Conservation (phyloP, 495 filamentous ascomycete species). For the Haplographium delicatum region DNA sequence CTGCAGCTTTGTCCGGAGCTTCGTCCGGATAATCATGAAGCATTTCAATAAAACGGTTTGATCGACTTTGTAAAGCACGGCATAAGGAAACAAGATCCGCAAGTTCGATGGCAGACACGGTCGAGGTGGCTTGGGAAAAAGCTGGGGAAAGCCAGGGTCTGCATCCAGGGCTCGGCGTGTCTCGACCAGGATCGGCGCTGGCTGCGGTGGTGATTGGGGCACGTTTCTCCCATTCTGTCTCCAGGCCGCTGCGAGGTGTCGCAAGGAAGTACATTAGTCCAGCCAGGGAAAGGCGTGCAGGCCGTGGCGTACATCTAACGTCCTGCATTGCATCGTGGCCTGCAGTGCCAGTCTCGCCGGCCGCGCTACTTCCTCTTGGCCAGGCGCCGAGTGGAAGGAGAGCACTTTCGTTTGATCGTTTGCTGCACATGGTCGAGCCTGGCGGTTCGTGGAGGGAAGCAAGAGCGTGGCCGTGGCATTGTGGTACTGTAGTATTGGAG, state of each 20-base stretch:
- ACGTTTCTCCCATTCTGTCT: neutral
- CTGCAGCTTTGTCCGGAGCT: no score
- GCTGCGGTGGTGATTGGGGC: constrained; percentile 3
- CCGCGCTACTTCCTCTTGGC: neutral
- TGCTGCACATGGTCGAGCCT: neutral
- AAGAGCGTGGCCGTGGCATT: neutral
- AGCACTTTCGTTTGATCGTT: constrained; percentile 2
- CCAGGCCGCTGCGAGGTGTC: neutral
- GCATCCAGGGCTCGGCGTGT: neutral
- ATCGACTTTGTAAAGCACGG: constrained; percentile 2
- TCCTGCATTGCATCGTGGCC: constrained; percentile 4
- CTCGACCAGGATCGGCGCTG: neutral
- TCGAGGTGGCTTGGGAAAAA: constrained; percentile 22
- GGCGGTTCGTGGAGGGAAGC: no score
- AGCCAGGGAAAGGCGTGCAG: constrained; percentile 14
- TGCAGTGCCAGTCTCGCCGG: neutral
- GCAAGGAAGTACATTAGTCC: neutral
- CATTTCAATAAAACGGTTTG: neutral
- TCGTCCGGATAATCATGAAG: neutral
- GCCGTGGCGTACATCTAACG: constrained; percentile 11
- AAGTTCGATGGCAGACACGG: constrained; percentile 6
- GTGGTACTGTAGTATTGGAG: neutral
- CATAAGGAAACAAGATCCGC: constrained; percentile 11
- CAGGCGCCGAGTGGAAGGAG: constrained; percentile 8
- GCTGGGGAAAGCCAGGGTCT: constrained; percentile 19